Percentiles rank a stretch among this genome's conserved stretches.
Conservation (phyloP, 768 basidiomycete genomes). For the Tricholoma flavovirens region DNA sequence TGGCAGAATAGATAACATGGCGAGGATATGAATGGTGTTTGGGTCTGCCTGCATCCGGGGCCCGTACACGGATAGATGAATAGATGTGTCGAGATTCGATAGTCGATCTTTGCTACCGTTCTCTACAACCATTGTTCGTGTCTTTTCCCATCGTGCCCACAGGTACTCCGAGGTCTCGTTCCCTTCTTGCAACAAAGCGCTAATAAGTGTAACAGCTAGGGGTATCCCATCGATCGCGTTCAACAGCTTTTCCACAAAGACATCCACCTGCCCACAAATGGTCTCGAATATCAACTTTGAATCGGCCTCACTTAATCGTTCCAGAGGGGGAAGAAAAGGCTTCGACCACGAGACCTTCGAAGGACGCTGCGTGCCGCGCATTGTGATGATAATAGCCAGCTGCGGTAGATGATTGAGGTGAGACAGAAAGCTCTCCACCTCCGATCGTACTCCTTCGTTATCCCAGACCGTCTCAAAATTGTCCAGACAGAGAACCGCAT, state of each 20-base stretch:
- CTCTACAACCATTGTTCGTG: slow-evolving; percentile 12
- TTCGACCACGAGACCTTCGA: not conserved
- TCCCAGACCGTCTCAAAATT: slow-evolving; percentile 5
- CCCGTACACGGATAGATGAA: slow-evolving; percentile 9
- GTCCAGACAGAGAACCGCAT: not conserved
- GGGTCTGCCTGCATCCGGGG: slow-evolving; percentile 12
- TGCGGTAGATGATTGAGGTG: not conserved
- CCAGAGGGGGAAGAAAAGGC: slow-evolving; percentile 1
- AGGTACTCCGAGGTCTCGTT: slow-evolving; percentile 16
- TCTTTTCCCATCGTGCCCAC: slow-evolving; percentile 14
- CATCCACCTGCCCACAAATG: not conserved
- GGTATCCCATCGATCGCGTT: not conserved
- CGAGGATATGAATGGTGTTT: slow-evolving; percentile 9
- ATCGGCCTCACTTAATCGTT: not conserved
- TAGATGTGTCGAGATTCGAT: slow-evolving; percentile 16
- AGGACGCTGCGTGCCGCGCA: slow-evolving; percentile 4
- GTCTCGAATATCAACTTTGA: not conserved
- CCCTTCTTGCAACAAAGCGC: slow-evolving; percentile 15
- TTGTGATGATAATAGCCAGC: slow-evolving; percentile 1
- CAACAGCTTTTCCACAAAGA: not conserved
- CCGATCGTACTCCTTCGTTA: not conserved
- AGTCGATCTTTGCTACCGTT: slow-evolving; percentile 14
- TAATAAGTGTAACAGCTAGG: slow-evolving; percentile 10
- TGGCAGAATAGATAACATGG: slow-evolving; percentile 16
- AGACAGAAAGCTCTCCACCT: not conserved